These are phyloP conservation scores for Calonectria hongkongensis DNA, from an alignment of 2,329 filamentous ascomycete genomes.

Conservation along the genomic window DNA sequence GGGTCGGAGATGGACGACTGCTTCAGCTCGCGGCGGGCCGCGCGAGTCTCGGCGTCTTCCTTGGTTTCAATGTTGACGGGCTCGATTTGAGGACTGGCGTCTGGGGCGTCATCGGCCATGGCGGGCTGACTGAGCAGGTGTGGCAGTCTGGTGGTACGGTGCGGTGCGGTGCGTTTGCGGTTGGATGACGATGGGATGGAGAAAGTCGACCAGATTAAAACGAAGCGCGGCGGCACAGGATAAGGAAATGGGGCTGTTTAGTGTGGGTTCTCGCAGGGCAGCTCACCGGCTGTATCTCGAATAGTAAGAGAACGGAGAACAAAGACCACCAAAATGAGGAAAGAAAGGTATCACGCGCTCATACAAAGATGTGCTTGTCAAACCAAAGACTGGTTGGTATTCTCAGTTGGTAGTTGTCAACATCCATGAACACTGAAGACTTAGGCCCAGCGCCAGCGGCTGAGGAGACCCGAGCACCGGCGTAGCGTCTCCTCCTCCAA, in stretches of 20 bases:
- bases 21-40: conserved; percentile 78
- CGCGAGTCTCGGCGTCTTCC: conserved; percentile 79
- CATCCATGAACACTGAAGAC: conserved; percentile 19
- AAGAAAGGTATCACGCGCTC: not conserved
- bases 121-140: conserved; percentile 47
- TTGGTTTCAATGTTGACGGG: conserved; percentile 60
- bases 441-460: conserved; percentile 38
- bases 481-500: conserved; percentile 48
- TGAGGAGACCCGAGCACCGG: conserved; percentile 44
- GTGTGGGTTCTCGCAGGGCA: conserved; percentile 21
- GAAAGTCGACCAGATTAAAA: conserved; percentile 26
- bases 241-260: conserved; percentile 33
- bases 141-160: conserved; percentile 35
- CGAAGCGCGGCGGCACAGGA: conserved; percentile 30
- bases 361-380: conserved; percentile 2
- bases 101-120: conserved; percentile 68
- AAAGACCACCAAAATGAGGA: conserved; percentile 8
- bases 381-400: conserved; percentile 12
- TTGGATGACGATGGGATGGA: conserved; percentile 35
- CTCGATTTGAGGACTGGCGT: conserved; percentile 63
- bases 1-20: conserved; percentile 77
- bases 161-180: conserved; percentile 23
- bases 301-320: conserved; percentile 17
- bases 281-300: conserved; percentile 16
- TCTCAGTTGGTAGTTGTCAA: conserved; percentile 16